phyloP scores from a whole-genome alignment of 176 grass and related monocot genomes.

The Dendrocalamus sinicus region DNA sequence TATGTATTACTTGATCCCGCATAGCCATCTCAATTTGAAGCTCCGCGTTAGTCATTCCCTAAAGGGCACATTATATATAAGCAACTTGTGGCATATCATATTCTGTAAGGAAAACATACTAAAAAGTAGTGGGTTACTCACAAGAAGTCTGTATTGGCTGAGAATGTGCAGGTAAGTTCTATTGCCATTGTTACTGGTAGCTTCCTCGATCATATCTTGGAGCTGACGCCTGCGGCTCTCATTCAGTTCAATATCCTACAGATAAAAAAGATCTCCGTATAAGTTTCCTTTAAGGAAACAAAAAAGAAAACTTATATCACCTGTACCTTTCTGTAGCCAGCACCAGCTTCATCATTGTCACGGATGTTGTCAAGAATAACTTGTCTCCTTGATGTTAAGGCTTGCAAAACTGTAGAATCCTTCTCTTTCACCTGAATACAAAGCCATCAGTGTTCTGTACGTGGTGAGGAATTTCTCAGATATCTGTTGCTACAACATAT shows the following conservation, averaged over 20 bases:
- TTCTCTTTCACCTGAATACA: conserved; percentile 62
- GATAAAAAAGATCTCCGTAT: conserved; percentile 2
- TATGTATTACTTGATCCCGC: conserved; percentile 97
- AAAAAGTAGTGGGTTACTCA: conserved; percentile 52
- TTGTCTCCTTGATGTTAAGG: conserved; percentile 88
- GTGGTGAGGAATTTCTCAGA: not conserved
- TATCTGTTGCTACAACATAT: not conserved
- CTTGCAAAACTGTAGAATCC: conserved; percentile 65
- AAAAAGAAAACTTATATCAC: conserved; percentile 10
- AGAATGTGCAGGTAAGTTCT: conserved; percentile 96
- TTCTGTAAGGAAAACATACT: conserved; percentile 18
- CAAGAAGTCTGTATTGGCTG: conserved; percentile 97
- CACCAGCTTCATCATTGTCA: conserved; percentile 97
- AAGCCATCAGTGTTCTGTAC: conserved; percentile 35
- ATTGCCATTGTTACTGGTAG: conserved; percentile 91
- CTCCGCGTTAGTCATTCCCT: conserved; percentile 89
- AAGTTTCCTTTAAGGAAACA: conserved; percentile 37
- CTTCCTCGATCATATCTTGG: conserved; percentile 96
- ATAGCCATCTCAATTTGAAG: conserved; percentile 99
- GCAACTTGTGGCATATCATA: conserved; percentile 20
- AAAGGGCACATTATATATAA: conserved; percentile 14
- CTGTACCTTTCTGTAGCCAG: conserved; percentile 89
- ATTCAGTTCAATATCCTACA: conserved; percentile 90
- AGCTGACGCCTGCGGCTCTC: conserved; percentile 73
- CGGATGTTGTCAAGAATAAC: conserved; percentile 97